Conservation (phyloP, 306 rosid species). For the Gynostemma pentaphyllum region DNA sequence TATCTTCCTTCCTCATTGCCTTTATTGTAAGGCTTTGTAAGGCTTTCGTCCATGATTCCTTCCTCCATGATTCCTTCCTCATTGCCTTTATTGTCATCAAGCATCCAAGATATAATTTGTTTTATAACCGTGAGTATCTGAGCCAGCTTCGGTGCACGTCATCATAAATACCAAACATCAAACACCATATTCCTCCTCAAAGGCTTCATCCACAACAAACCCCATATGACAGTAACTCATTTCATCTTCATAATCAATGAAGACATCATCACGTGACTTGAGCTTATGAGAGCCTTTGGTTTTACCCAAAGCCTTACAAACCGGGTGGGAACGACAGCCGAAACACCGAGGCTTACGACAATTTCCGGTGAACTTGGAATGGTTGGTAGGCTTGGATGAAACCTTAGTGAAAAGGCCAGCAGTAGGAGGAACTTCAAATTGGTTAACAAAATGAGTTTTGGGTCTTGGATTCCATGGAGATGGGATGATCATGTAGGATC, state of each 20-base stretch:
- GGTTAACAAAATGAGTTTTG: slow-evolving; percentile 20
- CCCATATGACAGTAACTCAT: slow-evolving; percentile 24
- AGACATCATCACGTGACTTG: slow-evolving; percentile 17
- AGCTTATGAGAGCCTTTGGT: slow-evolving; percentile 45
- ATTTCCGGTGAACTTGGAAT: slow-evolving; percentile 70
- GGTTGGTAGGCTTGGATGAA: slow-evolving; percentile 58
- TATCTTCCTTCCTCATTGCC: slow-evolving; percentile 17
- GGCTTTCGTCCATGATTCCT: too few species aligned
- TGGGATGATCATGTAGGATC: slow-evolving; percentile 37
- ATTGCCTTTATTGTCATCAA: too few species aligned
- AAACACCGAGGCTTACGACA: slow-evolving; percentile 31
- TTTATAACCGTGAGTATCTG: too few species aligned
- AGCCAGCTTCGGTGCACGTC: too few species aligned
- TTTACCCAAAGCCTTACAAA: slow-evolving; percentile 45
- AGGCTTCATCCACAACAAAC: slow-evolving; percentile 17
- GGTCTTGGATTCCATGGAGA: slow-evolving; percentile 28
- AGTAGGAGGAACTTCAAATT: slow-evolving; percentile 30
- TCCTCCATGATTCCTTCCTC: too few species aligned
- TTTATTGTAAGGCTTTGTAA: too few species aligned
- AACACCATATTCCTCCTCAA: slow-evolving; percentile 36
- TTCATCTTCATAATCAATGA: slow-evolving; percentile 15
- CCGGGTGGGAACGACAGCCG: slow-evolving; percentile 38
- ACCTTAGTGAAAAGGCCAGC: slow-evolving; percentile 51
- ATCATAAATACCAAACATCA: slow-evolving; percentile 59
- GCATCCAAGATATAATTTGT: too few species aligned